phyloP scores from a whole-genome alignment of 257 asterid genomes.

The Solanum neorickii region DNA sequence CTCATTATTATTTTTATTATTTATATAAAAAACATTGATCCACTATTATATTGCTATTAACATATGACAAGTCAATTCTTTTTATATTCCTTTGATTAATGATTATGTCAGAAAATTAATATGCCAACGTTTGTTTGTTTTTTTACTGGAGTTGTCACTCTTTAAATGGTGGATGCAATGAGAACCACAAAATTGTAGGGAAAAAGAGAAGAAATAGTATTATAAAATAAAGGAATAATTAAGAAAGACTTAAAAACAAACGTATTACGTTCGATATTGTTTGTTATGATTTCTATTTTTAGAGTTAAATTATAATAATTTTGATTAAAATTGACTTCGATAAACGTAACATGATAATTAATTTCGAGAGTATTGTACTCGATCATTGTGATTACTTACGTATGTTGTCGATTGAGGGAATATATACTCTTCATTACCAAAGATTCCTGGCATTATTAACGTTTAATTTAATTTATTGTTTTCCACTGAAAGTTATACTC shows the following conservation, averaged over 20 bases:
- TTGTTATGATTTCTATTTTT: no score
- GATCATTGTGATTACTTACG: not conserved
- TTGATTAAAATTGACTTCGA: no score
- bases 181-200: not conserved
- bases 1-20: not conserved
- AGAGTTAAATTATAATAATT: no score
- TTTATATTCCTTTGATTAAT: not conserved
- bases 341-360: rapidly evolving
- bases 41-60: not conserved
- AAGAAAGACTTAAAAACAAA: not conserved
- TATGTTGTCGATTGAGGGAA: no score
- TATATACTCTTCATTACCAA: not conserved
- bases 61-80: not conserved
- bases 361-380: not conserved
- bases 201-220: not conserved
- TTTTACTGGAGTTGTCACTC: not conserved
- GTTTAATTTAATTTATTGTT: not conserved
- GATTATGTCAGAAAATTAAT: not conserved
- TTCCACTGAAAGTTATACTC: not conserved
- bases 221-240: not conserved
- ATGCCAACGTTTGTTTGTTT: not conserved
- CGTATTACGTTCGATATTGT: rapidly evolving
- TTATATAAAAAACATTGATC: not conserved
- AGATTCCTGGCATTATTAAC: not conserved
- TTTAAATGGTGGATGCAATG: not conserved